A percentile compares a stretch with the other conserved stretches of the same genome.
Evolutionary conservation across 371 early-diverging fungal species (phyloP).

Genomic region (Lichtheimia corymbifera): DNA sequence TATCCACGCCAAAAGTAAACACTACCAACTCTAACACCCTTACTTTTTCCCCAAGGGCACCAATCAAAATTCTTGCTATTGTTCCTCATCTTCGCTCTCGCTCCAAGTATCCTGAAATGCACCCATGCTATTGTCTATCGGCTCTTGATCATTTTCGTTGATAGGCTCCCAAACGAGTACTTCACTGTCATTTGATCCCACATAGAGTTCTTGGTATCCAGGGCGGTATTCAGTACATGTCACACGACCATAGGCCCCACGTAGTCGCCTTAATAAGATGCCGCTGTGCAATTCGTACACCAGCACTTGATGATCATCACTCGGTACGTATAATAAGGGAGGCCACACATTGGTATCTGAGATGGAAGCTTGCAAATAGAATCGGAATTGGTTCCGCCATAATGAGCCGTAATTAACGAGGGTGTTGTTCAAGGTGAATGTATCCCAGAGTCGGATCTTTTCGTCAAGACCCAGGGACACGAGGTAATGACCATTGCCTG

Average conservation of each 20-base stretch:
- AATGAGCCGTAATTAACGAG: conserved; percentile 67
- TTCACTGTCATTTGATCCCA: conserved; percentile 67
- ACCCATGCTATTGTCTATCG: not conserved
- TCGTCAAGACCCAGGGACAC: conserved; percentile 75
- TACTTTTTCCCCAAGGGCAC: not conserved
- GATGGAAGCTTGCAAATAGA: conserved; percentile 46
- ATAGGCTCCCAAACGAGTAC: conserved; percentile 69
- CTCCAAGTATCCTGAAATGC: not conserved
- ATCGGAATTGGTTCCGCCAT: conserved; percentile 54
- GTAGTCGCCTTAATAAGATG: conserved; percentile 48
- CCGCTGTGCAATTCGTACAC: conserved; percentile 67
- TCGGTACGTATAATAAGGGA: conserved; percentile 60
- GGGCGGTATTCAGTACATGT: conserved; percentile 61
- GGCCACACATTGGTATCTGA: conserved; percentile 51
- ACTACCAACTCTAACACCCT: not conserved
- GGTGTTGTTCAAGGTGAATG: conserved; percentile 64
- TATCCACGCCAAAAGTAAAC: not conserved
- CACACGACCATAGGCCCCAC: conserved; percentile 68
- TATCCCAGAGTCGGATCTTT: conserved; percentile 80
- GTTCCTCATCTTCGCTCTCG: conserved; percentile 1
- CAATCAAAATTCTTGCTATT: not conserved
- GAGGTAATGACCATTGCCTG: conserved; percentile 63
- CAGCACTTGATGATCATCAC: conserved; percentile 61
- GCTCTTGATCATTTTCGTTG: conserved; percentile 12
- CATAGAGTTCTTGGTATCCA: conserved; percentile 62